Evolutionary conservation across 1,139 yeast genomes (phyloP), one percentile per base, ranked within the genome.

Genomic region (Wickerhamomyces sp.): DNA sequence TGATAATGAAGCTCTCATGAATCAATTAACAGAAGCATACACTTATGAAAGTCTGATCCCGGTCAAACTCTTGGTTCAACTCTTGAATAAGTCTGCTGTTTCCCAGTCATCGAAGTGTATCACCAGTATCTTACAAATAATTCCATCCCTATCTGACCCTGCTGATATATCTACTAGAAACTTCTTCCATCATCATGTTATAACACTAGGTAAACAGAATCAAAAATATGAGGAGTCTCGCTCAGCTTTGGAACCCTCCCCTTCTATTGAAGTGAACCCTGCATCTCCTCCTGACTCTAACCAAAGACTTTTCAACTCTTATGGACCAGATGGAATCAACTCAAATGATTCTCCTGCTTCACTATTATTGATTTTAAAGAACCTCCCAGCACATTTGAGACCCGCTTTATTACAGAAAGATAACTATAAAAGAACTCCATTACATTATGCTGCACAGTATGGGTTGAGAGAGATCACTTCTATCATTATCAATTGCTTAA

Each of bases 381-480:
- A 70, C 35, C 59, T 83, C 36, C 78, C 77, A 9, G 68, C 71
- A 13, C 68, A 68, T 48, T 70, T 82, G 43, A 72, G 78, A 43
- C 59, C 68, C 3, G 72, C 75, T 2, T 66, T 89, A 33, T 63
- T 79, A 39, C 79, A 81, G 32, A 73, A 74, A 35, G 98, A 92
- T 58, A 80, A 77, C 45, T 86, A 88, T 55, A 70, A 70, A 43
- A 74, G 97, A 47, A 84, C 96, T 1, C 96, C 97, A 0, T 67
- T 92, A 41, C 97, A 92, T 63, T 90, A 90, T 60, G 80, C 96
- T 14, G 82, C 95, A 2, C 95, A 87, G 55, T 88, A 81, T 58
- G 97, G 97, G 0, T 69, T 90, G 41, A 78, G 76, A 45, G 76
- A 74, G 38, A 77, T 82, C 31, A 70, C 88, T 2, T 65, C 65